Evolutionary conservation across 208 protist genomes (phyloP).

Genomic region (Leptomonas pyrrhocoris): DNA sequence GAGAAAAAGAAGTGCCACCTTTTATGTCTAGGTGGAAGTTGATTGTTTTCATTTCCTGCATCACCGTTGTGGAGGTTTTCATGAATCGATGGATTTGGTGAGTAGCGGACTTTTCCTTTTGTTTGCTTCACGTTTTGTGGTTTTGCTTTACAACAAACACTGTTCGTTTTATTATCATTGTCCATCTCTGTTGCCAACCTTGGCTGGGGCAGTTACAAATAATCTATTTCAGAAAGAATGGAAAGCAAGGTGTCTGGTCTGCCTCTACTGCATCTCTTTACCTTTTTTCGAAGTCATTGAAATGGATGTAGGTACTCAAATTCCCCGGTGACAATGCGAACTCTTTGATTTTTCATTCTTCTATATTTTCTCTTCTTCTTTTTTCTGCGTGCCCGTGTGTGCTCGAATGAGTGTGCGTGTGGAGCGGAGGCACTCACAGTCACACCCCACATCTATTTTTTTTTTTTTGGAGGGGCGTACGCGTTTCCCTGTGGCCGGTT

Average conservation of each 20-base stretch:
- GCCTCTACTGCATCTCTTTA: not conserved
- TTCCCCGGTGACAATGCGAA: not conserved
- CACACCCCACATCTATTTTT: not conserved
- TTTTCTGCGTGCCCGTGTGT: not conserved
- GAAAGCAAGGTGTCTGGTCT: not conserved
- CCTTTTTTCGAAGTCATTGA: not conserved
- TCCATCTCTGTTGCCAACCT: not conserved
- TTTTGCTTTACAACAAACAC: too few species aligned
- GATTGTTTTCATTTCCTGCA: too few species aligned
- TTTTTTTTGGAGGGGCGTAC: not conserved
- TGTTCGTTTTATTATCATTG: too few species aligned
- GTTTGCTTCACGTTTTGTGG: too few species aligned
- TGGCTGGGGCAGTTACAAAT: not conserved
- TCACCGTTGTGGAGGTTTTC: too few species aligned
- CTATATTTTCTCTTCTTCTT: slow-evolving; percentile 1
- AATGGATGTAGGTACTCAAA: not conserved
- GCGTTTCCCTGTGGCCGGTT: not conserved
- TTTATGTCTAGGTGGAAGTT: too few species aligned
- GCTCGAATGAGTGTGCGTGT: not conserved
- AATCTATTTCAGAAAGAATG: not conserved
- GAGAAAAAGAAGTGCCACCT: not conserved
- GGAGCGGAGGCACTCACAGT: not conserved
- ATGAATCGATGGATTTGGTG: too few species aligned
- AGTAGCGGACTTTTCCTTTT: too few species aligned
- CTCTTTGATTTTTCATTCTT: slow-evolving; percentile 1